These are phyloP conservation scores for Annulohypoxylon nitens DNA, from an alignment of 495 filamentous ascomycete genomes.

Conservation along the genomic window DNA sequence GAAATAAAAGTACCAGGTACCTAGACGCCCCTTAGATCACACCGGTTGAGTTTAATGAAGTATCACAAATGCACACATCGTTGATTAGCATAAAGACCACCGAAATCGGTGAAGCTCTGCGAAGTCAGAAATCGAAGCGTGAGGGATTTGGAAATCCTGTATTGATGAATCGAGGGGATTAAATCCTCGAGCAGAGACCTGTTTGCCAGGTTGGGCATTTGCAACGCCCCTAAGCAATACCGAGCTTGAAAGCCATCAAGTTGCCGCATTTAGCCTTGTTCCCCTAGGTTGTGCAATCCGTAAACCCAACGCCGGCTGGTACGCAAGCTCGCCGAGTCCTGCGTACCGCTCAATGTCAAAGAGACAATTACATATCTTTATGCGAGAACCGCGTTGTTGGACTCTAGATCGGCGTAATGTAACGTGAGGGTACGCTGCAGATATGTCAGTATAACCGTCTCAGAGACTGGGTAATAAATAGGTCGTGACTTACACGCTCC, in stretches of 20 bases:
- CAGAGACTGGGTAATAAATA: constrained; percentile 12
- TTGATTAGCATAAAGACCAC: constrained; percentile 1
- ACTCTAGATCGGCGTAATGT: constrained; percentile 82
- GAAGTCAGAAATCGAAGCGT: background rate
- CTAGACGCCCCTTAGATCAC: background rate
- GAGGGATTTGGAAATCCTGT: constrained; percentile 35
- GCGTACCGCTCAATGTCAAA: constrained; percentile 32
- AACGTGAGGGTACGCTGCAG: constrained; percentile 82
- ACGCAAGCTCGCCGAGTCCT: constrained; percentile 22
- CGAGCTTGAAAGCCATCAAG: constrained; percentile 30
- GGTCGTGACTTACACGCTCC: constrained; percentile 73
- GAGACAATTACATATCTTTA: constrained; percentile 22
- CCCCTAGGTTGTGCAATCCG: constrained; percentile 31
- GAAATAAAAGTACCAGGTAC: background rate
- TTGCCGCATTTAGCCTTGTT: constrained; percentile 34
- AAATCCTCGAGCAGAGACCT: constrained; percentile 14
- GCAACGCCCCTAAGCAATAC: constrained; percentile 25
- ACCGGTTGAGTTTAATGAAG: background rate
- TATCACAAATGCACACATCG: background rate
- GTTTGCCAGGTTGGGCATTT: constrained; percentile 23
- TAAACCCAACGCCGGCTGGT: constrained; percentile 39
- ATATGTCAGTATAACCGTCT: constrained; percentile 26
- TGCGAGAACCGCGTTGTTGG: constrained; percentile 38
- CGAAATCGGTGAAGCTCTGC: background rate
- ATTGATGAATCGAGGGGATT: constrained; percentile 30